Conservation (phyloP, 2,329 filamentous ascomycete species). For the Aspergillus flavus region DNA sequence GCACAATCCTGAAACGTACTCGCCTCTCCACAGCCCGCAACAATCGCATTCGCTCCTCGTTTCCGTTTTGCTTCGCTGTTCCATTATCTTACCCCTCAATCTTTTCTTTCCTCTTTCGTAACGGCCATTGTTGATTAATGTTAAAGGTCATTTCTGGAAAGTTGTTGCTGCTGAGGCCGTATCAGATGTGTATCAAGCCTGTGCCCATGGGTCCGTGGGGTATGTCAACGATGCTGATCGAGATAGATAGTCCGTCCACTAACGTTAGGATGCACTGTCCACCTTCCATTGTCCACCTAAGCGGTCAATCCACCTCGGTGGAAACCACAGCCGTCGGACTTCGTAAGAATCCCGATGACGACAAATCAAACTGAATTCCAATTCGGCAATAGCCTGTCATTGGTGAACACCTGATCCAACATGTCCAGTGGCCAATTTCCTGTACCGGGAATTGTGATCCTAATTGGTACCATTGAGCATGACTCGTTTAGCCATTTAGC, state of each 20-base stretch:
- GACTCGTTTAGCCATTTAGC: neutral
- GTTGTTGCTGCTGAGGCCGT: neutral
- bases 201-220: neutral
- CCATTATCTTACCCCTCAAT: neutral
- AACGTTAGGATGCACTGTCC: neutral
- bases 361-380: neutral
- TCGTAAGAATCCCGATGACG: neutral
- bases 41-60: neutral
- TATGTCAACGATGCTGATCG: neutral
- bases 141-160: neutral
- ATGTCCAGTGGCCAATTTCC: neutral
- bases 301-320: neutral
- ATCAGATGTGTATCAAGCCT: neutral
- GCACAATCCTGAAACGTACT: conserved; percentile 3
- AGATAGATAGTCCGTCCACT: neutral
- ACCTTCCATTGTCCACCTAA: neutral
- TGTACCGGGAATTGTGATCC: neutral
- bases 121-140: neutral
- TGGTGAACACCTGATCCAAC: neutral
- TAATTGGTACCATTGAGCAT: neutral
- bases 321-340: neutral
- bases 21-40: conserved; percentile 1
- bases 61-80: neutral
- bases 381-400: neutral
- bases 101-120: neutral